Percentiles rank a stretch among this genome's conserved stretches.
Evolutionary conservation across 176 grass and related monocot species (phyloP).

Genomic region (Tillandsia leiboldiana): DNA sequence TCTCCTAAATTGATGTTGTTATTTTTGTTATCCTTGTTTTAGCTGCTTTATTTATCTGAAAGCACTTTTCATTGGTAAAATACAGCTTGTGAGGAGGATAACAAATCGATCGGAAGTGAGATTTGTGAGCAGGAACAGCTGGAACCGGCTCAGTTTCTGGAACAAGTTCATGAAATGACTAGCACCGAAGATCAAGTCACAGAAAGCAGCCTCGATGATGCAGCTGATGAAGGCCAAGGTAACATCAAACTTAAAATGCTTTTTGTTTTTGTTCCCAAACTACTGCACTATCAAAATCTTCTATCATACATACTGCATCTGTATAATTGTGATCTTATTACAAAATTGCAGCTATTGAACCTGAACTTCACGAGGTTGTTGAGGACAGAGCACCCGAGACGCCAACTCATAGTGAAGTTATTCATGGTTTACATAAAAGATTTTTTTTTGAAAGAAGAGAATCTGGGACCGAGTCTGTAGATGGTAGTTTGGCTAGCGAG

Average conservation of each 20-base stretch:
- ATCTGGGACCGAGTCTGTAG: conserved; percentile 43
- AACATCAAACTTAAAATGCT: conserved; percentile 1
- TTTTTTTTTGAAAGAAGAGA: conserved; percentile 30
- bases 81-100: conserved; percentile 35
- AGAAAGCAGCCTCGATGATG: conserved; percentile 24
- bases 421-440: conserved; percentile 37
- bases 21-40: conserved; percentile 16
- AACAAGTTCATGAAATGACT: conserved; percentile 9
- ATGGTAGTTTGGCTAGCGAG: conserved; percentile 44
- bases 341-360: neutral
- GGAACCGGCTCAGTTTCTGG: conserved; percentile 25
- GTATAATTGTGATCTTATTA: neutral
- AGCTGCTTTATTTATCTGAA: conserved; percentile 6
- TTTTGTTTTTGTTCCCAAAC: conserved; percentile 13
- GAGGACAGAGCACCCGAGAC: conserved; percentile 35
- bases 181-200: conserved; percentile 16
- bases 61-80: neutral
- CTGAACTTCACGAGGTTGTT: conserved; percentile 29
- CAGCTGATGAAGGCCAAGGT: conserved; percentile 18
- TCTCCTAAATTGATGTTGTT: neutral
- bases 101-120: conserved; percentile 34
- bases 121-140: conserved; percentile 41
- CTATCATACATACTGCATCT: neutral
- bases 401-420: conserved; percentile 32
- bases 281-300: neutral